phyloP scores from a whole-genome alignment of 768 basidiomycete genomes.

The Kwoniella bestiolae region DNA sequence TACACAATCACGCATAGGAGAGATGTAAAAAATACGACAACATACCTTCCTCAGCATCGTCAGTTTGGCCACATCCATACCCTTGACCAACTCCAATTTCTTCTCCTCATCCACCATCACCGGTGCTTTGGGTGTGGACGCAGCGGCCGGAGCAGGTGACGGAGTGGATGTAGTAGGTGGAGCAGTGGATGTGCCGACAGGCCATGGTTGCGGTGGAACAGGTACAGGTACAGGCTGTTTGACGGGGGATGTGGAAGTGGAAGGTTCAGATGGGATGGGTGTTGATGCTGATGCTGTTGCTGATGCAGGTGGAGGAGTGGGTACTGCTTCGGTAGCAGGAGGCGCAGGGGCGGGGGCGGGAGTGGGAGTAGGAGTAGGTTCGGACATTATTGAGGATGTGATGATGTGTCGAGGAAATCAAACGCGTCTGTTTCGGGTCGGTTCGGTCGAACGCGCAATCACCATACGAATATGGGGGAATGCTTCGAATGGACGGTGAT shows the following conservation, averaged over 20 bases:
- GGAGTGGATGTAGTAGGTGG: constrained; percentile 1
- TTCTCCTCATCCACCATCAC: constrained; percentile 20
- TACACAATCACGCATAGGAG: background rate
- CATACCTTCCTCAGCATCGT: constrained; percentile 36
- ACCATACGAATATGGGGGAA: background rate
- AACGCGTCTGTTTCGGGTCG: constrained; percentile 2
- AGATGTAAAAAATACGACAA: background rate
- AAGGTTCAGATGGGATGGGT: background rate
- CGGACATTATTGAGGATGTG: background rate
- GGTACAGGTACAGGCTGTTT: background rate
- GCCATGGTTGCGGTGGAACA: background rate
- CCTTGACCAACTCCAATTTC: constrained; percentile 28
- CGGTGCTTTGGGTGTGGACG: background rate
- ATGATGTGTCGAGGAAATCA: background rate
- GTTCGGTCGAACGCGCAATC: constrained; percentile 1
- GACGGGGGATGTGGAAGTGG: background rate
- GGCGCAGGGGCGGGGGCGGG: background rate
- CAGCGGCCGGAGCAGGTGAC: background rate
- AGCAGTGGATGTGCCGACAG: constrained; percentile 5
- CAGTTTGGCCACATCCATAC: constrained; percentile 15
- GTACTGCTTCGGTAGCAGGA: background rate
- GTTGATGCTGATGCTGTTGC: background rate
- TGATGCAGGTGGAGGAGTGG: background rate
- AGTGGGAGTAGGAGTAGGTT: background rate
- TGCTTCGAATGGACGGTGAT: background rate